A percentile compares a stretch with the other conserved stretches of the same genome.
These are phyloP conservation scores for Mycena rebaudengoi DNA, from an alignment of 768 basidiomycete genomes.

Conservation along the genomic window DNA sequence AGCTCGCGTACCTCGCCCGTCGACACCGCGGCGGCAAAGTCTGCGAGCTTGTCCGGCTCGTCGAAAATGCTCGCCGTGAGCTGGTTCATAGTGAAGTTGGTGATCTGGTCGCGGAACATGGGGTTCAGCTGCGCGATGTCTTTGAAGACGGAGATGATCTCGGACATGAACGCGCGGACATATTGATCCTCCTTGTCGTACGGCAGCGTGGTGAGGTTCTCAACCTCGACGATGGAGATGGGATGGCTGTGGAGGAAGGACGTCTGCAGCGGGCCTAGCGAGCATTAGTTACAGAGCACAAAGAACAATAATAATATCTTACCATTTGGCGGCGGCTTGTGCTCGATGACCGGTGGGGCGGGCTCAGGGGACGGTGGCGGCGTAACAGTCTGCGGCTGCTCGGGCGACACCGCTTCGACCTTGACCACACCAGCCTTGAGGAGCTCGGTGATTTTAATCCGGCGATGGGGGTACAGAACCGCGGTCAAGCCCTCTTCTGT, in stretches of 20 bases:
- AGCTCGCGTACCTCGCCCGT: slow-evolving; percentile 92
- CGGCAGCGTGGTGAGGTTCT: slow-evolving; percentile 81
- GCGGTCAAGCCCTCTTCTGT: slow-evolving; percentile 93
- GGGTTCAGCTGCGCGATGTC: slow-evolving; percentile 97
- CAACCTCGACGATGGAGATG: slow-evolving; percentile 89
- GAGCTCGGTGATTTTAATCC: slow-evolving; percentile 89
- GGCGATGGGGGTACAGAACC: slow-evolving; percentile 91
- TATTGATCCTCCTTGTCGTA: slow-evolving; percentile 95
- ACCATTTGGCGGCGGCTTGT: slow-evolving; percentile 30
- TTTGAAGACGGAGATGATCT: slow-evolving; percentile 97
- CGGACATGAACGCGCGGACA: slow-evolving; percentile 94
- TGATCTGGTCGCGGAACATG: slow-evolving; percentile 97
- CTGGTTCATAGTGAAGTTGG: slow-evolving; percentile 94
- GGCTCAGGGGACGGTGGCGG: slow-evolving; percentile 52
- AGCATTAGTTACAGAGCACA: neutral
- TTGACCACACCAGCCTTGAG: slow-evolving; percentile 67
- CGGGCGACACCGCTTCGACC: slow-evolving; percentile 51
- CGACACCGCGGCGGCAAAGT: slow-evolving; percentile 96
- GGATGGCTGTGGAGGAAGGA: slow-evolving; percentile 83
- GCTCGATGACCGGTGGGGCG: slow-evolving; percentile 29
- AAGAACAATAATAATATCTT: neutral
- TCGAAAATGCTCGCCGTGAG: slow-evolving; percentile 94
- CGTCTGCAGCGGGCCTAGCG: slow-evolving; percentile 74
- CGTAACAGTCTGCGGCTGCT: slow-evolving; percentile 54
- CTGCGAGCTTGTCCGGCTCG: slow-evolving; percentile 96